Base-by-base conservation (phyloP, 139 green algal species). In the Spirogloea muscicola region DNA sequence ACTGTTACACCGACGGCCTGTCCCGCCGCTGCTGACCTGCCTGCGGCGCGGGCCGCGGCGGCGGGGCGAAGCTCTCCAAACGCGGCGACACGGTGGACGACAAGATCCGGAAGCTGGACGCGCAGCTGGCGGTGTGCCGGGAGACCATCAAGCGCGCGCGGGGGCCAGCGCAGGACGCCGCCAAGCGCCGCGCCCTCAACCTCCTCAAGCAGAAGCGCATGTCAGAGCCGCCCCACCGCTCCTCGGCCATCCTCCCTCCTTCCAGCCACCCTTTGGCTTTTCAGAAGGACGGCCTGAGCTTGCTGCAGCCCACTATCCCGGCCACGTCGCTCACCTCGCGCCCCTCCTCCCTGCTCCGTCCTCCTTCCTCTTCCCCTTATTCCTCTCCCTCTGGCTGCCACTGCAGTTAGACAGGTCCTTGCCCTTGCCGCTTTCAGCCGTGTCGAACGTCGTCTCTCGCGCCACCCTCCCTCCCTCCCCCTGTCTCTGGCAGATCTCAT, bases 141-240 rank as follows among this genome's bases (percentile, higher is more conserved):
- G 91, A 96, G 16, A 81, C 88, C 58, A 96, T 99, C 3, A 91
- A 89, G 63, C 88, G 85, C 48, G 90, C 86, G 6, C 70, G 91
- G n/a, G 92, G 92, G 1, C 87, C 94, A 10, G 89, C 91, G n/a
- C 91, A 97, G 70, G 90, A 96, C 39, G 88, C 88, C 21, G 58
- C 77, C 52, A 97, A 98, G 78, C 74, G 87, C 27, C 64, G 91
- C 44, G 94, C 94, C 0, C 55, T 99, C 40, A 81, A 93, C 82
- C 80, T 98, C 7, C 81, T 99, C n/a, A 93, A 94, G 77, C 92
- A 97, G 86, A 97, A 97, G 83, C 84, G 86, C 61, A 75, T 97
- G 86, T 79, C 39, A 79, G 71, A 79, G 71, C 27, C 31, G n/a
- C n/a, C n/a, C n/a, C n/a, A n/a, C n/a, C 9, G 33, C 21, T 25